Evolutionary conservation across 495 filamentous ascomycete genomes (phyloP).

Genomic region (Podospora pseudocomata): DNA sequence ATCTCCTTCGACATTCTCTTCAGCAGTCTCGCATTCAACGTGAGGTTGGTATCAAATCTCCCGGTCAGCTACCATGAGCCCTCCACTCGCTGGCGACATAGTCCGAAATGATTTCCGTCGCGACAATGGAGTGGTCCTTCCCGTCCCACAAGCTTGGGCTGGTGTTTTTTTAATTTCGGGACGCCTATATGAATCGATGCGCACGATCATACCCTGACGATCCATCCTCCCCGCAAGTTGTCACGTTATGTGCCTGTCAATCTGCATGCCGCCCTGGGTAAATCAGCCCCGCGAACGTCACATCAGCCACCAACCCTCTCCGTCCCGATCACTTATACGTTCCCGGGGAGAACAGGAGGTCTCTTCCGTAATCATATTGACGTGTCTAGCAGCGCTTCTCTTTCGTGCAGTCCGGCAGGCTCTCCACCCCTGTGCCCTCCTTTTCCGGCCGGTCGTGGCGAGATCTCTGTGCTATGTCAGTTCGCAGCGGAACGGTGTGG

Average conservation of each 20-base stretch:
- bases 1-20: background rate
- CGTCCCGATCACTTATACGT: background rate
- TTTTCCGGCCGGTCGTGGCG: background rate
- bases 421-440: background rate
- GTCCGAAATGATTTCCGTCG: background rate
- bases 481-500: background rate
- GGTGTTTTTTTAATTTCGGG: background rate
- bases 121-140: background rate
- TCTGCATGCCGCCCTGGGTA: slow-evolving; percentile 8
- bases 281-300: background rate
- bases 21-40: background rate
- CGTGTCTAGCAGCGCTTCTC: background rate
- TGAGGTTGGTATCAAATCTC: background rate
- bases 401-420: background rate
- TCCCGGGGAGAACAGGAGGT: background rate
- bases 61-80: background rate
- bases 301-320: background rate
- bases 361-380: background rate
- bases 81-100: background rate
- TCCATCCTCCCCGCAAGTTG: slow-evolving; percentile 6
- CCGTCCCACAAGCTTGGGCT: background rate
- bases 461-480: background rate
- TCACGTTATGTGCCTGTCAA: background rate
- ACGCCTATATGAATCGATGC: background rate
- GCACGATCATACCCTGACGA: background rate